phyloP scores from a whole-genome alignment of 805 yeast genomes.

The Pichia nanzhaoensis region DNA sequence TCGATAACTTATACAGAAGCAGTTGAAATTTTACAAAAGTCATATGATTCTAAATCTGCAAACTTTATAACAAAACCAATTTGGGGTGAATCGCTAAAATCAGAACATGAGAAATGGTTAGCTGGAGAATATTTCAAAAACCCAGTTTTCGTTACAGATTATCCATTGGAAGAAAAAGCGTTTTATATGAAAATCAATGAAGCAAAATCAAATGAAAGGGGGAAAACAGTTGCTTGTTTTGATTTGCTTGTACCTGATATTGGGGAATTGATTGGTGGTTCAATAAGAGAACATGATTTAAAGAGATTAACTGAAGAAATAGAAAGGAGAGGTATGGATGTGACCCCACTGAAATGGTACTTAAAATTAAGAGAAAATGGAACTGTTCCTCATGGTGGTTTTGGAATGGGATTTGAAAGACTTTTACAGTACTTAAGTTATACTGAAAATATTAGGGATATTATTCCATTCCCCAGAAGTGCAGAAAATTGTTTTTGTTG shows the following conservation, averaged over 20 bases:
- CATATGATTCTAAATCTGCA: conserved; percentile 27
- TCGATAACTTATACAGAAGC: conserved; percentile 74
- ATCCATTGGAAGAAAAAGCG: conserved; percentile 75
- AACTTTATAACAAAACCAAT: conserved; percentile 38
- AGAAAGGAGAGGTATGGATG: conserved; percentile 47
- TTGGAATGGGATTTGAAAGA: conserved; percentile 92
- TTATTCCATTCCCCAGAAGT: conserved; percentile 79
- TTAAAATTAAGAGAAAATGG: conserved; percentile 68
- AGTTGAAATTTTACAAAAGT: conserved; percentile 40
- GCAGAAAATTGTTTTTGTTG: conserved; percentile 46
- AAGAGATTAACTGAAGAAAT: conserved; percentile 44
- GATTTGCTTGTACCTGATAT: conserved; percentile 85
- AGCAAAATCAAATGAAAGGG: conserved; percentile 30
- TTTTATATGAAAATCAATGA: conserved; percentile 75
- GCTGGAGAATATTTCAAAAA: conserved; percentile 60
- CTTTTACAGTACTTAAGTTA: conserved; percentile 66
- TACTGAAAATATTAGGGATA: conserved; percentile 76
- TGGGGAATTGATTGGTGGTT: conserved; percentile 94
- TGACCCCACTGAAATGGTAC: conserved; percentile 71
- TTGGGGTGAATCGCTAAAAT: conserved; percentile 70
- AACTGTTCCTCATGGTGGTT: conserved; percentile 91
- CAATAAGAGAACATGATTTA: conserved; percentile 73
- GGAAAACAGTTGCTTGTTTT: conserved; percentile 74
- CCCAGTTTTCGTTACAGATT: conserved; percentile 87
- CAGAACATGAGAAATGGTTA: conserved; percentile 90